These are phyloP conservation scores for Nannizziopsis arthrosporioides DNA, from an alignment of 2,329 filamentous ascomycete genomes.

Conservation along the genomic window DNA sequence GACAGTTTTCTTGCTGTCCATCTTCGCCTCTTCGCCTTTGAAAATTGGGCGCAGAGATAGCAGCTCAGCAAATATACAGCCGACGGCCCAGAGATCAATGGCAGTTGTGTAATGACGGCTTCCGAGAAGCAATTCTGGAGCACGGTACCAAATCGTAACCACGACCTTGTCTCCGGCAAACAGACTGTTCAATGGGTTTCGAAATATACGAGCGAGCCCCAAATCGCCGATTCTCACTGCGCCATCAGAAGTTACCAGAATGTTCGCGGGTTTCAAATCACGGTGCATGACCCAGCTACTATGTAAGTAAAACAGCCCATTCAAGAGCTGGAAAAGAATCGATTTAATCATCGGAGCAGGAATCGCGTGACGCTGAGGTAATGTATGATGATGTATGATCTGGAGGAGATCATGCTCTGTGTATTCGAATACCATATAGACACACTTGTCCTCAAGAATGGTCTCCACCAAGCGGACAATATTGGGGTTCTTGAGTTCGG, in stretches of 20 bases:
- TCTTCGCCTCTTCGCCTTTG: constrained; percentile 97
- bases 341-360: constrained; percentile 80
- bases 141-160: constrained; percentile 98
- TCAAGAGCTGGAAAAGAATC: constrained; percentile 90
- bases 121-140: constrained; percentile 82
- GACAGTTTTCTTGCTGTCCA: constrained; percentile 95
- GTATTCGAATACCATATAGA: constrained; percentile 99
- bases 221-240: constrained; percentile 92
- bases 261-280: constrained; percentile 94
- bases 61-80: constrained; percentile 94
- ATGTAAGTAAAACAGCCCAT: constrained; percentile 88
- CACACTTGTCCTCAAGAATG: constrained; percentile 95
- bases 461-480: constrained; percentile 88
- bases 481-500: constrained; percentile 77
- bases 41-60: constrained; percentile 87
- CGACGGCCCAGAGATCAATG: constrained; percentile 94
- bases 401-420: constrained; percentile 94
- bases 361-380: constrained; percentile 77
- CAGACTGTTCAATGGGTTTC: constrained; percentile 82
- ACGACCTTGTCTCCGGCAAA: constrained; percentile 96
- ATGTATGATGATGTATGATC: constrained; percentile 95
- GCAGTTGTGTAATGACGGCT: constrained; percentile 94
- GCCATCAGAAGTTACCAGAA: constrained; percentile 86
- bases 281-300: constrained; percentile 95
- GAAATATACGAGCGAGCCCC: constrained; percentile 80